phyloP scores from a whole-genome alignment of 108 stramenopile genomes.

The Aurantiochytrium sp. region DNA sequence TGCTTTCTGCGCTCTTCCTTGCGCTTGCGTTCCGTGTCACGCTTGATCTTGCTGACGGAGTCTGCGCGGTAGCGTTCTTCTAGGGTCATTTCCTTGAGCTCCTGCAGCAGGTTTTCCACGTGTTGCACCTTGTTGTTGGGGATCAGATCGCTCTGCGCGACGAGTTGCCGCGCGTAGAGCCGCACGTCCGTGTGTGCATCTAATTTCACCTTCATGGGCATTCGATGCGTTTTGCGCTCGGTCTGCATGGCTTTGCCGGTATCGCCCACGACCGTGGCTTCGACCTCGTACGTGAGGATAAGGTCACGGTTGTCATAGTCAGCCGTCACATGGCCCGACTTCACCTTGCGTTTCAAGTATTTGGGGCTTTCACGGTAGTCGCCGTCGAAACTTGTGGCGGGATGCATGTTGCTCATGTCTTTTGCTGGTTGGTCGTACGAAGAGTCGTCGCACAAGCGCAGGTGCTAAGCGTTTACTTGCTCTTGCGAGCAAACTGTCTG shows the following conservation, averaged over 20 bases:
- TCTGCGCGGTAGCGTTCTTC: background rate
- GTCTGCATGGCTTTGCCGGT: conserved; percentile 9
- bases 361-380: background rate
- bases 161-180: background rate
- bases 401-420: background rate
- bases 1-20: background rate
- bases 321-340: background rate
- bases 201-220: background rate
- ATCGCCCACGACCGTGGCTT: background rate
- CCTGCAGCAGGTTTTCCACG: background rate
- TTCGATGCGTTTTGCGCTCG: background rate
- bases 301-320: background rate
- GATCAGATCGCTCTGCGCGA: background rate
- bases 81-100: background rate
- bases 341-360: conserved; percentile 2
- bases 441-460: too few relatives aligned
- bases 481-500: too few relatives aligned
- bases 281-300: background rate
- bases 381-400: background rate
- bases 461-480: too few relatives aligned
- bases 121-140: background rate
- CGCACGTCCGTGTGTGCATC: background rate
- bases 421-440: too few relatives aligned
- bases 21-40: background rate
- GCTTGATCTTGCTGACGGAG: background rate